Base-by-base conservation (phyloP, 495 filamentous ascomycete genomes). In the Penicillium subrubescens region DNA sequence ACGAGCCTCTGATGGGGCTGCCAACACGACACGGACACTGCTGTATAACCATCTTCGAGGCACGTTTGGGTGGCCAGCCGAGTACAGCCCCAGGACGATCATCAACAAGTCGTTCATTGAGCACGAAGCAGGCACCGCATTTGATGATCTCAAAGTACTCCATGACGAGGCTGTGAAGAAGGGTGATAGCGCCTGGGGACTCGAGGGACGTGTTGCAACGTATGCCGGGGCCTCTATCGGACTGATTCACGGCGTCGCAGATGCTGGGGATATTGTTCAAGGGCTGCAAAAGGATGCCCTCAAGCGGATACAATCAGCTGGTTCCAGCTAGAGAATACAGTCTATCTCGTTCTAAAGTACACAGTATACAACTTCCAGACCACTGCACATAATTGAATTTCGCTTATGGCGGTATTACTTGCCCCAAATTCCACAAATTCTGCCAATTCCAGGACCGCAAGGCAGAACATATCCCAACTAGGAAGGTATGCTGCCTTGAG, bases 11-110 rank as follows among this genome's bases (percentile, higher is more conserved):
- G 88, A 93, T 67, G 92, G 90, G 0, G 90, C 86, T 5, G 75
- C 73, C 8, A 83, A 65, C 5, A 95, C 91, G 4, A 83, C 84
- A 5, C 77, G 90, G 31, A 92, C 90, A 1, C 77, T 84, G 21
- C 69, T 94, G 7, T 95, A 92, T 67, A 91, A 95, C 74, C 79
- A 82, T 23, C 73, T 93, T 7, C 74, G 90, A 14, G 91, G 90
- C 0, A 91, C 88, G 0, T 81, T 79, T 37, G 85, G 82, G 8
- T 95, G 91, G 91, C 89, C 90, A 0, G 74, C 81, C 52, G 68
- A 75, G 19, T 93, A 88, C 71, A 85, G 84, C 67, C 89, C 83
- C 0, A 77, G 91, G 8, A 84, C 80, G 8, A 78, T 92, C 6
- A 72, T 87, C 21, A 93, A 93, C 68, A 67, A 76, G 61, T 89